phyloP scores from a whole-genome alignment of 2,329 filamentous ascomycete genomes.

The Cytospora chrysosperma region DNA sequence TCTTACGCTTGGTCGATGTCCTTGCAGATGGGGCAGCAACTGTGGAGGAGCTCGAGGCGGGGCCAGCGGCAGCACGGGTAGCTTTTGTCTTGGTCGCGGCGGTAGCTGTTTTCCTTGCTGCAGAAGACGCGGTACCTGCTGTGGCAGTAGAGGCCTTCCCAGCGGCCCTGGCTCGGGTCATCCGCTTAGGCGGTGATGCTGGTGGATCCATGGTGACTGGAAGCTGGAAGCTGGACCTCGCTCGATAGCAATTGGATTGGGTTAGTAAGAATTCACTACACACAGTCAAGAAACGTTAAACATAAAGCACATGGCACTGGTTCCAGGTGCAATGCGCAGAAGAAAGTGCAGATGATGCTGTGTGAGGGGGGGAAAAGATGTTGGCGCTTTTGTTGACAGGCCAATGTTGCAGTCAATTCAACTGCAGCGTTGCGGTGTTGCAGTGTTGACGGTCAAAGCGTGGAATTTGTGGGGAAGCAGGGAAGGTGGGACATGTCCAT shows the following conservation, averaged over 20 bases:
- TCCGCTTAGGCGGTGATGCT: conserved; percentile 30
- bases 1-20: conserved; percentile 50
- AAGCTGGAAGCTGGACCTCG: not conserved
- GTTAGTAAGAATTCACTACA: conserved; percentile 8
- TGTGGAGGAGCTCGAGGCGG: conserved; percentile 36
- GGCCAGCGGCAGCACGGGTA: conserved; percentile 28
- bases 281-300: not conserved
- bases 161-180: conserved; percentile 41
- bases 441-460: conserved; percentile 9
- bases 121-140: conserved; percentile 16
- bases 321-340: not conserved
- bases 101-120: conserved; percentile 37
- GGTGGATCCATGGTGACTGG: conserved; percentile 28
- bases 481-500: not conserved
- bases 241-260: not conserved
- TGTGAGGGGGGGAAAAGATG: not conserved
- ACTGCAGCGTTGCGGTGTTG: too few species aligned
- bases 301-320: conserved; percentile 13
- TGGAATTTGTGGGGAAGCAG: conserved; percentile 10
- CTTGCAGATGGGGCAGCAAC: conserved; percentile 30
- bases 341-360: conserved; percentile 3
- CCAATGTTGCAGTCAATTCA: not conserved
- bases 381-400: conserved; percentile 17
- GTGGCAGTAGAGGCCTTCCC: conserved; percentile 37
- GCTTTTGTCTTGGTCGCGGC: conserved; percentile 47